phyloP scores from a whole-genome alignment of 2,329 filamentous ascomycete genomes.

The Lomentospora prolificans region DNA sequence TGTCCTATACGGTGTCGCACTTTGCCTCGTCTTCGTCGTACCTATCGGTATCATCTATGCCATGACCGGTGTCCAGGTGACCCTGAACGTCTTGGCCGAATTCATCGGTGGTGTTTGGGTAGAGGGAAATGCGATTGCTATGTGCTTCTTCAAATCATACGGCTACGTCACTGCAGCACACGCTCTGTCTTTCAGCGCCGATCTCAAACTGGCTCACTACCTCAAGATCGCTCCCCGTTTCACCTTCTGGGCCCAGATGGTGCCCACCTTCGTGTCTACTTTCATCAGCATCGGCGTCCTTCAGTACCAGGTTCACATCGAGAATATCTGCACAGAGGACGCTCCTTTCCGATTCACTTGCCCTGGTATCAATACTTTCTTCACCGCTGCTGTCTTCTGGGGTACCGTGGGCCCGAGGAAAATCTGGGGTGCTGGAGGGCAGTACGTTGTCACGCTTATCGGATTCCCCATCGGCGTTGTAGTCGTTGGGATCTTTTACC shows the following conservation, averaged over 20 bases:
- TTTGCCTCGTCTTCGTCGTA: slow-evolving; percentile 32
- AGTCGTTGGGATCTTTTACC: slow-evolving; percentile 22
- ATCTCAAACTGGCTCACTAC: slow-evolving; percentile 30
- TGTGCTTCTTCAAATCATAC: slow-evolving; percentile 37
- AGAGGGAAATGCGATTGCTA: slow-evolving; percentile 32
- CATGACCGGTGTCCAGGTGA: slow-evolving; percentile 30
- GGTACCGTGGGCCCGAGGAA: slow-evolving; percentile 28
- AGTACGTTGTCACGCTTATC: slow-evolving; percentile 23
- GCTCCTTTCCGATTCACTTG: slow-evolving; percentile 20
- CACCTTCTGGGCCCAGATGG: slow-evolving; percentile 25
- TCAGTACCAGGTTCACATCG: slow-evolving; percentile 25
- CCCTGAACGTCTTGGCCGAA: slow-evolving; percentile 36
- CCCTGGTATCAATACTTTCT: slow-evolving; percentile 22
- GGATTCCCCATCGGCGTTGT: slow-evolving; percentile 25
- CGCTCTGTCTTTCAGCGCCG: slow-evolving; percentile 25
- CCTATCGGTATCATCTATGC: slow-evolving; percentile 33
- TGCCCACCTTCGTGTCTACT: slow-evolving; percentile 24
- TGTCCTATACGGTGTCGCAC: slow-evolving; percentile 30
- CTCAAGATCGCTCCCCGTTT: slow-evolving; percentile 32
- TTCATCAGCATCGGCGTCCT: slow-evolving; percentile 24
- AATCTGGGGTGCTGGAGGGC: slow-evolving; percentile 25
- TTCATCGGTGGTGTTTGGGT: slow-evolving; percentile 34
- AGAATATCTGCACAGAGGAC: slow-evolving; percentile 18
- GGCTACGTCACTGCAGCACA: slow-evolving; percentile 25
- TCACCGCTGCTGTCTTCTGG: slow-evolving; percentile 29